Percentiles rank a stretch among this genome's conserved stretches.
These are phyloP conservation scores for Mrakia blollopis DNA, from an alignment of 768 basidiomycete species.

Conservation along the genomic window DNA sequence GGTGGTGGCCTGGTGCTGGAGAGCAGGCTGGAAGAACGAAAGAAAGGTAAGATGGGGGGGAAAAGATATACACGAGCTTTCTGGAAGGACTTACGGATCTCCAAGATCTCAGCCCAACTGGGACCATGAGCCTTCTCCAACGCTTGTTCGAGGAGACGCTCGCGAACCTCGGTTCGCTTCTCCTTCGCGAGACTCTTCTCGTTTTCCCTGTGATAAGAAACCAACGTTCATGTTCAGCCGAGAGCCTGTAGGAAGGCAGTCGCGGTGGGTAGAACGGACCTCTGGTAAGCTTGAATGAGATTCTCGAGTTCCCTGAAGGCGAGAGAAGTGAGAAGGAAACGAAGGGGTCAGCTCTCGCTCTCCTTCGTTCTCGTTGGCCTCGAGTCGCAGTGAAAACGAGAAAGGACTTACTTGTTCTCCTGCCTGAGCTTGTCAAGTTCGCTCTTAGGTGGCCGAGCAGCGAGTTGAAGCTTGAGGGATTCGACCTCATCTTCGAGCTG, in stretches of 20 bases:
- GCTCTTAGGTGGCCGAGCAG: not conserved
- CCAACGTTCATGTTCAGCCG: not conserved
- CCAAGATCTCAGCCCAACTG: not conserved
- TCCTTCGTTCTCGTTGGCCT: not conserved
- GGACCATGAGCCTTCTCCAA: not conserved
- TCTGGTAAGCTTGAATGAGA: not conserved
- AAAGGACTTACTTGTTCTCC: slow-evolving; percentile 8
- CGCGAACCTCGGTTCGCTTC: not conserved
- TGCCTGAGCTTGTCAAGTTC: not conserved
- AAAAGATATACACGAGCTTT: not conserved
- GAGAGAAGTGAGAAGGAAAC: not conserved
- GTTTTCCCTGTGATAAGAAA: not conserved
- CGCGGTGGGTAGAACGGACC: not conserved
- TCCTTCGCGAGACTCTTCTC: not conserved
- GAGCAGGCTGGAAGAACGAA: not conserved
- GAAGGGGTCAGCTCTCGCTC: not conserved
- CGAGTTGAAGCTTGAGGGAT: not conserved
- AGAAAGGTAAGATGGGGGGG: not conserved
- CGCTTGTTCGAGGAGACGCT: not conserved
- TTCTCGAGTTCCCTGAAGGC: slow-evolving; percentile 3
- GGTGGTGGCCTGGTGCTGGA: not conserved
- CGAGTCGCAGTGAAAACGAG: too few species aligned
- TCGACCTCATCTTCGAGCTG: slow-evolving; percentile 10
- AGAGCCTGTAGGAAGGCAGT: not conserved
- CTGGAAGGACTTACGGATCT: slow-evolving; percentile 1